These are phyloP conservation scores for Lojkania enalia DNA, from an alignment of 2,329 filamentous ascomycete genomes.

Conservation along the genomic window DNA sequence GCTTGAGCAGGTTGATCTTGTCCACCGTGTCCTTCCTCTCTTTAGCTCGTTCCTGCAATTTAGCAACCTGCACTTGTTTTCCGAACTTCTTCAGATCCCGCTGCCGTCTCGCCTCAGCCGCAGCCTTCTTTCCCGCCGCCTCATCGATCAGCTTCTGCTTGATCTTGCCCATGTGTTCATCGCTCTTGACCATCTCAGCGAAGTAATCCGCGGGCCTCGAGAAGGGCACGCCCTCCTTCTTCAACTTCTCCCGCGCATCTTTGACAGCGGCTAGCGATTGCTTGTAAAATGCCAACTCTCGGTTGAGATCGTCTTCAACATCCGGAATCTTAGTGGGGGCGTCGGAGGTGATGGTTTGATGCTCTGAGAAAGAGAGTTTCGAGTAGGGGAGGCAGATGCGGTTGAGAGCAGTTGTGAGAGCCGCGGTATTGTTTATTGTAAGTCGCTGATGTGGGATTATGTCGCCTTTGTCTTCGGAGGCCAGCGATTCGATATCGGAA, in stretches of 20 bases:
- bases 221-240: conserved; percentile 83
- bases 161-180: conserved; percentile 97
- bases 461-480: conserved; percentile 82
- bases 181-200: conserved; percentile 98
- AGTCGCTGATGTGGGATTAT: conserved; percentile 88
- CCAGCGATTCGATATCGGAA: conserved; percentile 78
- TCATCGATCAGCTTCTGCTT: conserved; percentile 92
- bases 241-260: conserved; percentile 71
- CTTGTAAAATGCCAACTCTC: conserved; percentile 90
- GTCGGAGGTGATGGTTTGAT: conserved; percentile 74
- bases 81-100: conserved; percentile 98
- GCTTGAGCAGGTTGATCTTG: conserved; percentile 92
- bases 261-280: conserved; percentile 81
- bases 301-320: conserved; percentile 86
- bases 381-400: conserved; percentile 74
- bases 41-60: conserved; percentile 91
- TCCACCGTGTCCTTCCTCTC: conserved; percentile 90
- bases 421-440: conserved; percentile 95
- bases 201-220: conserved; percentile 93
- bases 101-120: conserved; percentile 86
- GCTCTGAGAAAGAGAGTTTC: conserved; percentile 76
- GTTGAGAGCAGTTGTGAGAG: conserved; percentile 77
- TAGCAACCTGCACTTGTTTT: conserved; percentile 96
- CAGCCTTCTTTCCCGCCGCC: conserved; percentile 88
- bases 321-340: conserved; percentile 75